These are phyloP conservation scores for Hondaea fermentalgiana DNA, from an alignment of 108 stramenopile genomes.

Conservation along the genomic window DNA sequence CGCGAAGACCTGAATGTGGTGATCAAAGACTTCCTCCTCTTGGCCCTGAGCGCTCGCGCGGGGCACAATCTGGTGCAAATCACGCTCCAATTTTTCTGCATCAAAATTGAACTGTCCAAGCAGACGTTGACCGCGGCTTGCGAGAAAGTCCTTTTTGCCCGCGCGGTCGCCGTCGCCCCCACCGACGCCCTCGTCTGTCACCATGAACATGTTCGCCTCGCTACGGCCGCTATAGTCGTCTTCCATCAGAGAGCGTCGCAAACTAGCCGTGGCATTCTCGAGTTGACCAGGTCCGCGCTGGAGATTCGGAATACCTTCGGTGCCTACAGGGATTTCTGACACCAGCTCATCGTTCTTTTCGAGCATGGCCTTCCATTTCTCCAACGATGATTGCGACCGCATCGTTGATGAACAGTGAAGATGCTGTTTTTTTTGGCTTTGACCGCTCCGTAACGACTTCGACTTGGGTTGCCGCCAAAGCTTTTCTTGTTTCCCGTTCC, in stretches of 20 bases:
- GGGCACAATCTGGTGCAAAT: slow-evolving; percentile 2
- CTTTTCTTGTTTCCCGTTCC: no score
- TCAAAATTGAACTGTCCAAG: slow-evolving; percentile 1
- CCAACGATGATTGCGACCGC: neutral
- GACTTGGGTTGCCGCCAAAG: no score
- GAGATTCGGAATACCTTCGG: neutral
- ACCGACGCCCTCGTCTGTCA: neutral
- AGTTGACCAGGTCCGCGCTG: neutral
- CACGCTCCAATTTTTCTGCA: neutral
- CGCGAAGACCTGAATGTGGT: neutral
- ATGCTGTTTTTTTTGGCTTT: no score
- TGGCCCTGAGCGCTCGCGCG: neutral
- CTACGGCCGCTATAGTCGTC: neutral
- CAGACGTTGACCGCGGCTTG: neutral
- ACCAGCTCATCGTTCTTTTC: neutral
- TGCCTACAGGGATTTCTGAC: neutral
- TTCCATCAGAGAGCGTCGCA: neutral
- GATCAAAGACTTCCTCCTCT: neutral
- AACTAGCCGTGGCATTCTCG: neutral
- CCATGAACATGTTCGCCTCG: neutral
- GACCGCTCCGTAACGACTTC: no score
- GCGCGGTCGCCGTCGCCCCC: neutral
- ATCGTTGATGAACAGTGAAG: neutral
- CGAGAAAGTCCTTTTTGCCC: neutral
- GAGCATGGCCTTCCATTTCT: neutral